Percentiles rank a stretch among this genome's conserved stretches.
These are phyloP conservation scores for Aurinia saxatilis DNA, from an alignment of 345 rosid species.

Conservation along the genomic window DNA sequence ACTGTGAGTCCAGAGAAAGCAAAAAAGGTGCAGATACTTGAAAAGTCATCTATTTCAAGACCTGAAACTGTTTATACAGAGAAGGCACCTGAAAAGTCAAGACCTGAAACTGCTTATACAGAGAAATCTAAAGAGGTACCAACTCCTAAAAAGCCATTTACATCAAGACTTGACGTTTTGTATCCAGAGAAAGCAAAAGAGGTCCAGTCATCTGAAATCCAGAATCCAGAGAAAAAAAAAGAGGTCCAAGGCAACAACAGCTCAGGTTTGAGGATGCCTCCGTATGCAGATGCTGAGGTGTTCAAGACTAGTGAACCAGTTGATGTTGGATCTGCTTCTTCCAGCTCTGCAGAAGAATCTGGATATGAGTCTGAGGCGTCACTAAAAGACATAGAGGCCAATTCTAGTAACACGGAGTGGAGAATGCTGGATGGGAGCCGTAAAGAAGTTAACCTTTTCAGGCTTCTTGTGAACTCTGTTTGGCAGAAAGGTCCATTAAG, in stretches of 20 bases:
- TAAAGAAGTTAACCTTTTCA: conserved; percentile 22
- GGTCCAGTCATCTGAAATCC: background rate
- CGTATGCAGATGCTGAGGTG: background rate
- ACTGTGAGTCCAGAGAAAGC: background rate
- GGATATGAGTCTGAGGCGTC: conserved; percentile 24
- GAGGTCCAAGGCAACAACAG: background rate
- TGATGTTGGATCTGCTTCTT: conserved; percentile 10
- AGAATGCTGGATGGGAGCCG: conserved; percentile 10
- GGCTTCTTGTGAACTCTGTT: conserved; percentile 28
- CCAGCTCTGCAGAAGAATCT: conserved; percentile 16
- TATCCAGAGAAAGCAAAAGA: background rate
- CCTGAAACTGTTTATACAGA: background rate
- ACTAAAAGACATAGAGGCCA: conserved; percentile 13
- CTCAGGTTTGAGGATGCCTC: background rate
- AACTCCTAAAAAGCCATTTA: background rate
- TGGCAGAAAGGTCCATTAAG: conserved; percentile 16
- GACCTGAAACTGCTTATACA: background rate
- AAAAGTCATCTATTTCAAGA: background rate
- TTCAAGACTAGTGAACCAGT: background rate
- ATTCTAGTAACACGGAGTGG: conserved; percentile 1
- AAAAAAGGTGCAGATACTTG: background rate
- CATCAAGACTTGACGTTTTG: background rate
- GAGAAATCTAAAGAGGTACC: background rate
- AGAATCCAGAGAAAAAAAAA: background rate
- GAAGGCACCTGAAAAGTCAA: background rate